phyloP scores from a whole-genome alignment of 768 basidiomycete genomes.

The Phylloporus sp. region DNA sequence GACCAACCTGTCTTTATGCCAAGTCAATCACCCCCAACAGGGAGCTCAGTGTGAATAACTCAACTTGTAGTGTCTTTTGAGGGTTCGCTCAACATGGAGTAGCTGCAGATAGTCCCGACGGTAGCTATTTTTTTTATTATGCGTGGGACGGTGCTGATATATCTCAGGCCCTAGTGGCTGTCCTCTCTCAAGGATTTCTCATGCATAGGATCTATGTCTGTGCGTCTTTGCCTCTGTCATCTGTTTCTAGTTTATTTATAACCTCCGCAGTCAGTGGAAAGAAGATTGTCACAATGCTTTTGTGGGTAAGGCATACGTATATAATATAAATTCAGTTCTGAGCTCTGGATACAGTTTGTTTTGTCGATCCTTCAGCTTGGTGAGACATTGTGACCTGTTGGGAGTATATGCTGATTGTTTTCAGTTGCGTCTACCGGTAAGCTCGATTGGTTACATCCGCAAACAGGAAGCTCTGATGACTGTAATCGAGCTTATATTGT shows the following conservation, averaged over 20 bases:
- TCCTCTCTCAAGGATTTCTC: not conserved
- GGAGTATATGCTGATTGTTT: not conserved
- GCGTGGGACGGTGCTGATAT: not conserved
- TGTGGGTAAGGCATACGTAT: not conserved
- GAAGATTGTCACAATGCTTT: not conserved
- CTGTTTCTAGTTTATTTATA: not conserved
- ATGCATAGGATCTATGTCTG: not conserved
- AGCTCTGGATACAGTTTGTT: not conserved
- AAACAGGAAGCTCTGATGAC: not conserved
- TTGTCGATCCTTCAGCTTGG: not conserved
- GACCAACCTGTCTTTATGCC: too few relatives aligned
- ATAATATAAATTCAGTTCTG: not conserved
- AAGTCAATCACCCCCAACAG: not conserved
- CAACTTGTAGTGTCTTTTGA: too few relatives aligned
- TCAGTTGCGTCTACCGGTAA: not conserved
- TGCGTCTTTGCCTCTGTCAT: not conserved
- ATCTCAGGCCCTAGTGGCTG: not conserved
- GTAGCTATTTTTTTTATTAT: not conserved
- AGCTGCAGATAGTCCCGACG: not conserved
- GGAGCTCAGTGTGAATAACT: not conserved
- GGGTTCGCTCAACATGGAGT: not conserved
- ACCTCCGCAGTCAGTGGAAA: not conserved
- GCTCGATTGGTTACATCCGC: not conserved
- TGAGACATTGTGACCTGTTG: not conserved
- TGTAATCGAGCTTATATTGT: not conserved